These are phyloP conservation scores for Volvox africanus DNA, from an alignment of 139 green algal genomes.

Conservation along the genomic window DNA sequence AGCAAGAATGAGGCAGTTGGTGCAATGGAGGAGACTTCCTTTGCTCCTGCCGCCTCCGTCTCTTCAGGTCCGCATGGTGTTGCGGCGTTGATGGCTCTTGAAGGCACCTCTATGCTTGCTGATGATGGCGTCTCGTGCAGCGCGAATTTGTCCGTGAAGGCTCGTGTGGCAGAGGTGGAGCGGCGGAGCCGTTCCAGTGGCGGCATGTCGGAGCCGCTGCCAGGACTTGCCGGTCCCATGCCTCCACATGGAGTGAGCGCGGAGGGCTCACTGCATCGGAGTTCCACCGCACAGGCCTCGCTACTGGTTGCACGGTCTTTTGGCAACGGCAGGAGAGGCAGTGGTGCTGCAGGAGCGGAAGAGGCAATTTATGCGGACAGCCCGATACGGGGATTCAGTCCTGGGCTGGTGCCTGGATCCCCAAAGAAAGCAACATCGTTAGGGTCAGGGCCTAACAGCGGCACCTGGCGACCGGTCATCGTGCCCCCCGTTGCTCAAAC, in stretches of 20 bases:
- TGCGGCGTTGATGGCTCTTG: background rate
- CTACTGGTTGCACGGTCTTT: background rate
- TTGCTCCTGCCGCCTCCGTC: background rate
- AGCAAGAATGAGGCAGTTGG: background rate
- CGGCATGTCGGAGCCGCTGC: background rate
- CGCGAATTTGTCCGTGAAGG: background rate
- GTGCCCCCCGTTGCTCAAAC: background rate
- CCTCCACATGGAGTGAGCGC: too few species aligned
- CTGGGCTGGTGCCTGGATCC: too few species aligned
- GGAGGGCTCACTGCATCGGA: too few species aligned
- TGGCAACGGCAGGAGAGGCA: background rate
- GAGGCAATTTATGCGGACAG: background rate
- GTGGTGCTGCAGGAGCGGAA: background rate
- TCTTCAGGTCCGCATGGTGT: background rate
- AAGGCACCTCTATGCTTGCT: background rate
- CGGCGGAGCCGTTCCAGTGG: background rate
- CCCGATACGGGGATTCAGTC: too few species aligned
- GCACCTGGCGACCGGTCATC: background rate
- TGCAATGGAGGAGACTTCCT: background rate
- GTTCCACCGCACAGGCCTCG: too few species aligned
- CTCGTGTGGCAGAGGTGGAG: constrained; percentile 17
- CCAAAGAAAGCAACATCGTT: too few species aligned
- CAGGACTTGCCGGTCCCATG: background rate
- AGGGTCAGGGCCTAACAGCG: background rate
- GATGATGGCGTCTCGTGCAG: background rate